Evolutionary conservation across 371 early-diverging fungal species (phyloP), one percentile per base, ranked within the genome.

Genomic region (Rhizopus sp.): DNA sequence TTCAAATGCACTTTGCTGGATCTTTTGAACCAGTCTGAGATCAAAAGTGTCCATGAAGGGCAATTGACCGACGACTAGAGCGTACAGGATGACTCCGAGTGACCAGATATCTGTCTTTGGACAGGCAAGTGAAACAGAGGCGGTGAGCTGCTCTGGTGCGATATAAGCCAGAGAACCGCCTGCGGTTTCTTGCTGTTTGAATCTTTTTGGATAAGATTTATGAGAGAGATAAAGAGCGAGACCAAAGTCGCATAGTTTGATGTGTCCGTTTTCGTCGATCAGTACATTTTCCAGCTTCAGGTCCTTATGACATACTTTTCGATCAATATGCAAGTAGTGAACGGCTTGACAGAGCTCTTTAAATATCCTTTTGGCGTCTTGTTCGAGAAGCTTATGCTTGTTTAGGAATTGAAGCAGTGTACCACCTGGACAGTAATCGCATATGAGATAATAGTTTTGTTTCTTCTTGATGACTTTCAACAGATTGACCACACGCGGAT

Each of bases 231-330:
- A 73, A 30, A 86, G 81, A 1, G 89, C 83, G 6, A 93, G 70
- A 2, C 98, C 97, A 75, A 99, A 97, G 70, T 99, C 99, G 57
- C 88, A 84, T 8, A 97, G 62, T 63, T 93, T 94, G 70, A 87
- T 78, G n/a, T 69, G 54, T 3, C 59, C 62, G 40, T 67, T 39
- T 32, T 77, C 73, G 53, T 78, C 78, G 10, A 81, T 60, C 32
- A 97, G 68, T 15, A 97, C 82, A 68, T 98, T 98, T 56, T 98
- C 99, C 30, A 91, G 80, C 72, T 98, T 98, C 48, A 98, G 66
- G 70, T 98, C 99, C 50, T 93, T 85, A 71, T 98, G 97, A 17
- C 88, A 86, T 15, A 96, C 81, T 8, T 80, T 61, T 31, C 72
- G 75, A 15, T 90, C 83, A 4, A 70, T 63, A 70, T 98, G 99